phyloP scores from a whole-genome alignment of 345 rosid genomes.

The Nephelium lappaceum region DNA sequence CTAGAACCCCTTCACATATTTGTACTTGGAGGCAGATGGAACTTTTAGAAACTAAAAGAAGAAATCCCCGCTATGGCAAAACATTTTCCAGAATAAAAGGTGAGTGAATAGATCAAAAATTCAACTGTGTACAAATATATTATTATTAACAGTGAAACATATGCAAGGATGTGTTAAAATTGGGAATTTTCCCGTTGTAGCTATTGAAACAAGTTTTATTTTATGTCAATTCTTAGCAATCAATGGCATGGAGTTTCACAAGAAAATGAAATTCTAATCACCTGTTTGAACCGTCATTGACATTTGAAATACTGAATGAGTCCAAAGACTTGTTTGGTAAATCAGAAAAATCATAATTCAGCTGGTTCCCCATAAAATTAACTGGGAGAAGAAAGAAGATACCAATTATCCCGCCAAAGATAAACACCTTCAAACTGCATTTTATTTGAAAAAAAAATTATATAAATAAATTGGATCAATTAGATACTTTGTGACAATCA shows the following conservation, averaged over 20 bases:
- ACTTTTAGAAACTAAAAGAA: no score
- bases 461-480: neutral
- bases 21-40: no score
- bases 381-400: conserved; percentile 80
- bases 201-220: neutral
- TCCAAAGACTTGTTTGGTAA: conserved; percentile 72
- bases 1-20: no score
- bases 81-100: neutral
- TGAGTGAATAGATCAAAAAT: neutral
- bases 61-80: neutral
- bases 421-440: conserved; percentile 72
- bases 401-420: conserved; percentile 67
- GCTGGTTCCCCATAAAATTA: conserved; percentile 76
- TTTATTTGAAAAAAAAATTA: neutral
- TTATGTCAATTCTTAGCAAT: neutral
- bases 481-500: neutral
- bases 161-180: neutral
- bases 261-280: conserved; percentile 23
- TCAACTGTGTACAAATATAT: neutral
- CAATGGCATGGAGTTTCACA: neutral
- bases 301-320: conserved; percentile 84
- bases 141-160: neutral
- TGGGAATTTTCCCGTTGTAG: neutral
- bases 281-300: conserved; percentile 82
- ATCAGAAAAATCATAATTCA: conserved; percentile 53